Evolutionary conservation across 176 grass and related monocot species (phyloP), one percentile per base, ranked within the genome.

Genomic region (Carex pumila): DNA sequence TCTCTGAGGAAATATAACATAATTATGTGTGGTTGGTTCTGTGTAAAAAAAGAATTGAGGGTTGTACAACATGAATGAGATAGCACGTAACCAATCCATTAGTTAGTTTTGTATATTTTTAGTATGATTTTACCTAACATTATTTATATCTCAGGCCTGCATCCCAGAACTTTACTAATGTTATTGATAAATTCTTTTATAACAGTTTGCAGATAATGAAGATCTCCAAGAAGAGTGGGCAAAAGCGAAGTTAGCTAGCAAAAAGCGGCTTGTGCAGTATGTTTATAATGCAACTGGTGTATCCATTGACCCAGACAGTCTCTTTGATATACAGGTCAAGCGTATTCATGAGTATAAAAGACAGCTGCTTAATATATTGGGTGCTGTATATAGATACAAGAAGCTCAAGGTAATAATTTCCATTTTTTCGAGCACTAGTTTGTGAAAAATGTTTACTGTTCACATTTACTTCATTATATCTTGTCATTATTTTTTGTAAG

Each of bases 331-430:
- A 85, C 89, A 91, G 64, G 52, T 91, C 67, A 91, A 91, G 52
- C 86, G 89, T 41, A 91, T 91, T 52, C 89, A 91, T 25, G 89
- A 91, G 78, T 91, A 91, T 84, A 91, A 91, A 71, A 76, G 86
- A 63, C 89, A 91, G 69, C 83, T 91, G 62, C 60, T 91, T 71
- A 91, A 91, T 77, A 85, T 88, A 62, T 80, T 91, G 39, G 89
- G 89, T 70, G 70, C 86, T 31, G 79, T 91, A 7, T 91, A 91
- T 53, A 85, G 89, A 62, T 91, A 91, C 83, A 91, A 91, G 83
- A 91, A 88, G 85, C 53, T 91, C 32, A 91, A 88, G 86, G 89
- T 91, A 83, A 53, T 68, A 53, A 82, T 19, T 66, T 31, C 60
- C 12, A 76, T 55, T 75, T 55, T 22, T 30, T 55, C 69, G 8